phyloP scores from a whole-genome alignment of 768 basidiomycete genomes.

The Pisolithus microcarpus region DNA sequence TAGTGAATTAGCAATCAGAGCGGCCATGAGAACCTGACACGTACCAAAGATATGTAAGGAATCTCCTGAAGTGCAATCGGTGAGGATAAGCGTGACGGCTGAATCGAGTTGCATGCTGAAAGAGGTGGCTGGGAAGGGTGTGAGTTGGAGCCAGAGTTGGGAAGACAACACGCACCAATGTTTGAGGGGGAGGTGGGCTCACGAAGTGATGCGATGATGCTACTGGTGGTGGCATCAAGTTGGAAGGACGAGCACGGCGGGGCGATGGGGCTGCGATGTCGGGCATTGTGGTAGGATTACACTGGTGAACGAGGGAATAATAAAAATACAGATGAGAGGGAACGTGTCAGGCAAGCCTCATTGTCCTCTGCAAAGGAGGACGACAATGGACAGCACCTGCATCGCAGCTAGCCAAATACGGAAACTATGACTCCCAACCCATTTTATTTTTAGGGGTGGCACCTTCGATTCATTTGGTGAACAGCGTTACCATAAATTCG shows the following conservation, averaged over 20 bases:
- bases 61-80: constrained; percentile 31
- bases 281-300: constrained; percentile 24
- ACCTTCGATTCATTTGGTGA: constrained; percentile 7
- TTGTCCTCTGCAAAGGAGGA: constrained; percentile 10
- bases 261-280: constrained; percentile 38
- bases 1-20: not conserved
- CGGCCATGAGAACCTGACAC: constrained; percentile 2
- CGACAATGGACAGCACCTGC: constrained; percentile 16
- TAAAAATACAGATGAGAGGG: constrained; percentile 28
- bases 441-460: not conserved
- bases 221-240: constrained; percentile 3
- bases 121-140: constrained; percentile 14
- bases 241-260: constrained; percentile 22
- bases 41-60: constrained; percentile 14
- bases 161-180: constrained; percentile 3
- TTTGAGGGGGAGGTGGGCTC: not conserved
- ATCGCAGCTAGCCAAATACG: constrained; percentile 14
- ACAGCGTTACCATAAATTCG: not conserved
- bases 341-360: constrained; percentile 21
- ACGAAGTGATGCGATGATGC: not conserved
- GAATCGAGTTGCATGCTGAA: constrained; percentile 15
- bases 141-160: constrained; percentile 2
- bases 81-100: constrained; percentile 32
- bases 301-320: constrained; percentile 13
- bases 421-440: constrained; percentile 6